Evolutionary conservation across 495 filamentous ascomycete species (phyloP), one percentile per base, ranked within the genome.

Genomic region (Trichoderma reesei): DNA sequence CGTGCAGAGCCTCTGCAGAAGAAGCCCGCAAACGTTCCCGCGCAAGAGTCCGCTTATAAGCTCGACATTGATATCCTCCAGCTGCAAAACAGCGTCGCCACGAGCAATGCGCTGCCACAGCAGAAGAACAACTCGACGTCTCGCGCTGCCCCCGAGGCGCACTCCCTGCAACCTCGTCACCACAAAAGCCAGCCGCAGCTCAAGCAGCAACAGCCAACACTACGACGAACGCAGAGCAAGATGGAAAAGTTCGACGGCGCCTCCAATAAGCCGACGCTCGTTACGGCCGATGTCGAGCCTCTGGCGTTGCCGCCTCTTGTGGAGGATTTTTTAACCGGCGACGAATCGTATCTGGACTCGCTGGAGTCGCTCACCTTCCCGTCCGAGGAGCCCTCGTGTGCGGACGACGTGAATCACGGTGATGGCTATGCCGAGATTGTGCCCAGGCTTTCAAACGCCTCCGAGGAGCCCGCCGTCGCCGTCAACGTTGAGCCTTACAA

Each of bases 171-270:
- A 66, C 68, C 75, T 46, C 74, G 80, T 59, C 76, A 81, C 60
- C 72, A 79, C 67, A 76, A 74, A 65, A 82, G 74, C 65, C 80
- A 79, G 66, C 72, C 75, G 1, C 67, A 73, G 37, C 70, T 74
- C 54, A 68, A 67, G 56, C 26, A 61, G n/a, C 67, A 72, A 41
- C 71, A 68, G 64, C 72, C 70, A 20, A 60, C 64, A 36, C 64
- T 74, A 1, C 70, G 71, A 7, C 65, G 67, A 34, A 75, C 72
- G 2, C 73, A 76, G 41, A 74, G 70, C 70, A 76, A 74, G 60
- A 61, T 14, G 20, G 51, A 69, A 44, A 61, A 73, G 3, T 38
- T 64, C 61, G 70, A 41, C 0, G 39, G 60, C 6, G 61, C 41
- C 6, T 8, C 38, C 42, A 31, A 63, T 26, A 20, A 10, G 0